phyloP scores from a whole-genome alignment of 441 rosid species.

The Euphorbia schlechtendalii region DNA sequence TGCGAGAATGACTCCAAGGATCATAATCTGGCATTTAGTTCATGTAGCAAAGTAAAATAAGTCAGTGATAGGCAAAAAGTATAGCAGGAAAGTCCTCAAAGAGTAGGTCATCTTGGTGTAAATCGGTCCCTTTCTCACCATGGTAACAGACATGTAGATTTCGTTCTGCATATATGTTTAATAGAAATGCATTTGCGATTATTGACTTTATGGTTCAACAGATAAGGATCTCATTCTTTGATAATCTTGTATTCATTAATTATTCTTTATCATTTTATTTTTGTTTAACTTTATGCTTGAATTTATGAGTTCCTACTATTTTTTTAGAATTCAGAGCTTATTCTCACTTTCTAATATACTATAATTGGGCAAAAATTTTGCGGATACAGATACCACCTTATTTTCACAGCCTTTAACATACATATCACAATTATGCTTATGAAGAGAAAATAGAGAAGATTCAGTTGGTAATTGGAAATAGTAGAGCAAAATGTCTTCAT shows the following conservation, averaged over 20 bases:
- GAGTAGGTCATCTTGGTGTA: not conserved
- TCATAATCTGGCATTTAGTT: not conserved
- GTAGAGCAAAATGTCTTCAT: constrained; percentile 41
- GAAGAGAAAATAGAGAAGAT: constrained; percentile 30
- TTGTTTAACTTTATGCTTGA: not conserved
- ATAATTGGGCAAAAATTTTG: constrained; percentile 12
- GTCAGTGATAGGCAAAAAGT: not conserved
- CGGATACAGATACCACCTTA: constrained; percentile 18
- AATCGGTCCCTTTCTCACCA: not conserved
- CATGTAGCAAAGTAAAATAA: not conserved
- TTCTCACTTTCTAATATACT: not conserved
- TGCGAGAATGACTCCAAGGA: not conserved
- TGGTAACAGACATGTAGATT: not conserved
- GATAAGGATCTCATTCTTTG: not conserved
- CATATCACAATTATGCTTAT: constrained; percentile 18
- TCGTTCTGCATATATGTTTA: not conserved
- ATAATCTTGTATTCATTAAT: not conserved
- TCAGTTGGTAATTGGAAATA: constrained; percentile 21
- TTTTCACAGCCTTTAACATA: constrained; percentile 6
- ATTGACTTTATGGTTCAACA: not conserved
- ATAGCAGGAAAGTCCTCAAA: not conserved
- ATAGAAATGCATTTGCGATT: not conserved
- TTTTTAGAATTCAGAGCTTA: not conserved
- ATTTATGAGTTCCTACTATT: not conserved
- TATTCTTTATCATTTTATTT: not conserved